Conservation (phyloP, 2,329 filamentous ascomycete genomes). For the Claviceps digitariae region DNA sequence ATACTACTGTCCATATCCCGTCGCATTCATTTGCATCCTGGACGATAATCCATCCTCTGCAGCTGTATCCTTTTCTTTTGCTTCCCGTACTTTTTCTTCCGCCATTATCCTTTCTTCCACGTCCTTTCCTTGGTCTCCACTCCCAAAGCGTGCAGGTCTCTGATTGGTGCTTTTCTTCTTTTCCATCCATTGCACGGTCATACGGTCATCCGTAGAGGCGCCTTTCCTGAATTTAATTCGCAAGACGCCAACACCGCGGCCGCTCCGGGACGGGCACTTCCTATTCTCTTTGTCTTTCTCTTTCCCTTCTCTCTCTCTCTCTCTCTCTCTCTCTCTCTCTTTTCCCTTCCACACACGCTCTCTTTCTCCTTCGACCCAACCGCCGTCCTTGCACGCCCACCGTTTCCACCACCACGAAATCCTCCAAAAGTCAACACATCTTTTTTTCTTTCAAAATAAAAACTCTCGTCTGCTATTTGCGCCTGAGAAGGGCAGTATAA, state of each 20-base stretch:
- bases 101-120: neutral
- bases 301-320: no score
- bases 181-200: neutral
- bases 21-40: no score
- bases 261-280: neutral
- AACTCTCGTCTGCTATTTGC: neutral
- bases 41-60: no score
- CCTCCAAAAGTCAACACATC: neutral
- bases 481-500: constrained; percentile 9
- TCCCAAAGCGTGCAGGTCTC: neutral
- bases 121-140: neutral
- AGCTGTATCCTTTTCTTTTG: neutral
- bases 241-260: neutral
- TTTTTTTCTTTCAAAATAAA: neutral
- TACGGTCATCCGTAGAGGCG: neutral
- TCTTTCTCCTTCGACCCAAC: neutral
- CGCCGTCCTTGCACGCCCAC: neutral
- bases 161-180: neutral
- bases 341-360: neutral
- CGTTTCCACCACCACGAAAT: neutral
- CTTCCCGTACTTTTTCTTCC: neutral
- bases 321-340: neutral
- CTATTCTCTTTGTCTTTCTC: neutral
- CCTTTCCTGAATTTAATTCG: neutral
- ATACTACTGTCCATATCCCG: no score